Conservation (phyloP, 2,329 filamentous ascomycete genomes). For the Teratosphaeria epicoccoides region DNA sequence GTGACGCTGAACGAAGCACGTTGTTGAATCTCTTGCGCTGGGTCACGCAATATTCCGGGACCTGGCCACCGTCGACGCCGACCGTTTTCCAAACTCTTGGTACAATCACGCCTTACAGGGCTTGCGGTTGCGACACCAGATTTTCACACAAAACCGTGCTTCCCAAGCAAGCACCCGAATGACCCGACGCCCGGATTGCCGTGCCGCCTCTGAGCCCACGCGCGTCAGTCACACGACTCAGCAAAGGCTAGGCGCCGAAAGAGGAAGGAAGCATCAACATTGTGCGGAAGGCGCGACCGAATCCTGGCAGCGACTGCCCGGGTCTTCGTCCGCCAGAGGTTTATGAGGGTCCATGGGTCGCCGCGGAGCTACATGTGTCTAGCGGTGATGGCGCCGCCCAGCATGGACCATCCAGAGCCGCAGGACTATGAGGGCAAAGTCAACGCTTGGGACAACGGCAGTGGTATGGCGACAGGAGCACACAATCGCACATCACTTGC, state of each 20-base stretch:
- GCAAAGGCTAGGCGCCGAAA: background rate
- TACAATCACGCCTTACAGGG: background rate
- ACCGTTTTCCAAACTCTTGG: background rate
- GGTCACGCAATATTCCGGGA: background rate
- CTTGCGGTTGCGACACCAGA: background rate
- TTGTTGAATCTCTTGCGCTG: too few relatives aligned
- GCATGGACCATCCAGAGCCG: background rate
- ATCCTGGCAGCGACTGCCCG: background rate
- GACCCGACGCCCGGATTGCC: background rate
- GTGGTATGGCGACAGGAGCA: constrained; percentile 10
- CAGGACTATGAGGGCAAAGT: background rate
- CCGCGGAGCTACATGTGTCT: too few relatives aligned
- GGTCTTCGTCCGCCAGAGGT: background rate
- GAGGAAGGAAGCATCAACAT: background rate
- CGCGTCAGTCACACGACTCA: background rate
- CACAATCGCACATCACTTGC: constrained; percentile 5
- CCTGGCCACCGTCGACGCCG: background rate
- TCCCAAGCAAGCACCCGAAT: background rate
- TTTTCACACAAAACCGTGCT: too few relatives aligned
- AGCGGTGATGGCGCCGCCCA: background rate
- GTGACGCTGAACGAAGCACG: too few relatives aligned
- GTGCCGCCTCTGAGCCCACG: background rate
- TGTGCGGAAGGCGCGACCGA: background rate
- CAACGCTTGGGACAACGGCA: constrained; percentile 1
- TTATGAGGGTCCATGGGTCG: background rate